Evolutionary conservation across 257 asterid species (phyloP).

Genomic region (Agastache rugosa): DNA sequence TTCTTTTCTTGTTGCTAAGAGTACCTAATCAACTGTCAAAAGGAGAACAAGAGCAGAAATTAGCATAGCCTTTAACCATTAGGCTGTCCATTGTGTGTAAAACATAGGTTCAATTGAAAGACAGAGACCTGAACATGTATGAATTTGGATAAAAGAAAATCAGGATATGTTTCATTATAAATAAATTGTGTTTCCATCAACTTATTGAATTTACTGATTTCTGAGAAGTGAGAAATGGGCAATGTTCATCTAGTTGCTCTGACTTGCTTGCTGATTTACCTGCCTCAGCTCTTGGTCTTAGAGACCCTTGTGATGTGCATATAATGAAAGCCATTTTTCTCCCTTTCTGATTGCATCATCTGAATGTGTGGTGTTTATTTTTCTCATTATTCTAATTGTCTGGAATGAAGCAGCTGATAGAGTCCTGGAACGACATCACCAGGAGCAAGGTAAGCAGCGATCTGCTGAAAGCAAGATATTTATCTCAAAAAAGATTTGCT

Average conservation of each 20-base stretch:
- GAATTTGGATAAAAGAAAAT: slow-evolving; percentile 8
- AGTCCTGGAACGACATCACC: slow-evolving; percentile 56
- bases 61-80: slow-evolving; percentile 26
- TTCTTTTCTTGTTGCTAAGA: not conserved
- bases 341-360: slow-evolving; percentile 20
- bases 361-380: slow-evolving; percentile 19
- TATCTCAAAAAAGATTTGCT: not conserved
- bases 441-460: slow-evolving; percentile 54
- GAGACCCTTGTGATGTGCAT: slow-evolving; percentile 25
- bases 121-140: not conserved
- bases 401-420: slow-evolving; percentile 63
- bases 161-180: slow-evolving; percentile 8
- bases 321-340: slow-evolving; percentile 8
- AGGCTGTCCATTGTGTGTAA: slow-evolving; percentile 16
- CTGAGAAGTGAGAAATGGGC: slow-evolving; percentile 21
- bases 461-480: slow-evolving; percentile 45
- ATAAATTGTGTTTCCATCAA: no score
- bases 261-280: slow-evolving; percentile 11
- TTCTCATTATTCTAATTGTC: slow-evolving; percentile 13
- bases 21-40: slow-evolving; percentile 1
- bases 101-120: slow-evolving; percentile 19
- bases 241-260: slow-evolving; percentile 27
- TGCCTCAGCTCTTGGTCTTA: not conserved
- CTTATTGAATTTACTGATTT: no score
- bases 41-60: slow-evolving; percentile 17